phyloP scores from a whole-genome alignment of 192 early-diverging fungal genomes.

The Coemansia sp. region DNA sequence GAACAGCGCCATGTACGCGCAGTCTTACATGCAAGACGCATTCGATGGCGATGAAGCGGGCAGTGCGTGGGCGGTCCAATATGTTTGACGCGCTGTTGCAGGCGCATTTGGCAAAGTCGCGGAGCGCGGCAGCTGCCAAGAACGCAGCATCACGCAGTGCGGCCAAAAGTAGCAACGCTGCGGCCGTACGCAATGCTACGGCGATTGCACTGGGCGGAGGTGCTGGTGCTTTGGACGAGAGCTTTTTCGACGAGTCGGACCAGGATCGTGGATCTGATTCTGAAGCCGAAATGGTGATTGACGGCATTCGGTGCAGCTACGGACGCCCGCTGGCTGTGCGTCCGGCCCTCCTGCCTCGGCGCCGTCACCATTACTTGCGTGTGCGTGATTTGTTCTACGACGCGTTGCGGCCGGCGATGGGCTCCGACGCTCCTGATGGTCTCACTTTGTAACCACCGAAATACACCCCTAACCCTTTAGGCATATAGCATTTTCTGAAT shows the following conservation, averaged over 20 bases:
- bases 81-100: constrained; percentile 77
- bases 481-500: not conserved
- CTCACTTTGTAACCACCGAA: not conserved
- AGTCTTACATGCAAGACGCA: constrained; percentile 97
- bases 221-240: constrained; percentile 47
- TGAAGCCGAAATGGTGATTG: constrained; percentile 58
- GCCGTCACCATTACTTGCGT: constrained; percentile 61
- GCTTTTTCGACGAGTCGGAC: constrained; percentile 63
- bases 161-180: constrained; percentile 47
- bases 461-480: not conserved
- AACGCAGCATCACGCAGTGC: constrained; percentile 43
- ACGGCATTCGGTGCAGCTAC: constrained; percentile 61
- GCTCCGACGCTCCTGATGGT: constrained; percentile 25
- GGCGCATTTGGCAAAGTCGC: constrained; percentile 75
- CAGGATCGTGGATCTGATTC: constrained; percentile 65
- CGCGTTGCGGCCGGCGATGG: constrained; percentile 56
- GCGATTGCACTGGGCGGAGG: constrained; percentile 58
- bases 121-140: constrained; percentile 56
- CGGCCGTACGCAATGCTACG: constrained; percentile 47
- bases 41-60: constrained; percentile 82
- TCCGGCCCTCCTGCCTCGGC: constrained; percentile 55
- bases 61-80: constrained; percentile 79
- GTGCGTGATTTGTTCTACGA: constrained; percentile 67
- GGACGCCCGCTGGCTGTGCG: constrained; percentile 65
- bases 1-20: constrained; percentile 69